Evolutionary conservation across 306 rosid genomes (phyloP), one percentile per base, ranked within the genome.

Genomic region (Astragalus membranaceus): DNA sequence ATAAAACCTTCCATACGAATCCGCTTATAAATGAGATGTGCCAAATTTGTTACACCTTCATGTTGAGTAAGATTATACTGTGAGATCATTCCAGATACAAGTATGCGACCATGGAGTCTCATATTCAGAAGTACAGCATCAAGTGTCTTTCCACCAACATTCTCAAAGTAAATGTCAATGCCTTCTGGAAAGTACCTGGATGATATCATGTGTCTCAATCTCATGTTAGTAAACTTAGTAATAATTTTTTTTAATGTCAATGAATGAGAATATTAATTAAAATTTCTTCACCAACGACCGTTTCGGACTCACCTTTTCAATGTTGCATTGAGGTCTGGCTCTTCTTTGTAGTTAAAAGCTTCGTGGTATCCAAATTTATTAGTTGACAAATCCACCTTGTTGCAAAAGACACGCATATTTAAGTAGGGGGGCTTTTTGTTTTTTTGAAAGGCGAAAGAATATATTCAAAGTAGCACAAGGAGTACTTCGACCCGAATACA

Each of bases 291-390:
- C 7, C 55, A 57, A 3, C 35, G 23, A 51, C 7, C 7, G 9
- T 16, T 41, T 16, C 5, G n/a, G 5, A 54, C 53, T 8, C 0
- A 51, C 81, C 76, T 77, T 69, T 77, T 52, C 76, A 77, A 52
- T 9, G 72, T 23, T 41, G 52, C 66, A 52, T 77, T 7, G 59
- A 77, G 76, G 52, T 77, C 67, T 5, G 11, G 64, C 23, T 77
- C 81, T 77, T 77, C 76, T 69, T 77, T 77, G 72, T 69, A 77
- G 66, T 77, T 69, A 52, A 77, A 77, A 29, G 76, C 76, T 69
- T 52, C 81, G 30, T 77, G 71, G 50, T 61, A 77, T 69, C 76
- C 76, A 2, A 77, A 62, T 77, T 77, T 77, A 6, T 52, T 44
- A 59, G 69, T 77, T 72, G 69, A 77, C 12, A 77, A 46, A 51